Evolutionary conservation across 2,329 filamentous ascomycete species (phyloP), one percentile per base, ranked within the genome.

Genomic region (Rutstroemia sp.): DNA sequence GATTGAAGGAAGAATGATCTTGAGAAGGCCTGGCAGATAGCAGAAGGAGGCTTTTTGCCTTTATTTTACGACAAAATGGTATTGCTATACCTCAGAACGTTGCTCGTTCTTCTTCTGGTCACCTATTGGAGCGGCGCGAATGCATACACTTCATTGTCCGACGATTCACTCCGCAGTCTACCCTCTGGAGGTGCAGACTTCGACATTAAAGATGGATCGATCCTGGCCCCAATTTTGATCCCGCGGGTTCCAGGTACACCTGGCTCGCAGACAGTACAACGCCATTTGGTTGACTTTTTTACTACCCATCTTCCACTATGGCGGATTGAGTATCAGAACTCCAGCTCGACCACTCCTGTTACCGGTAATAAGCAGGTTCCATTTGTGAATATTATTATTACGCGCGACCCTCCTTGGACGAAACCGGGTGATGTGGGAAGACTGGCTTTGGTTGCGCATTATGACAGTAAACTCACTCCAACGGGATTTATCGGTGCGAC

Each of bases 401-500:
- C 84, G 38, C 83, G 92, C 54, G 92, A 97, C 71, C 94, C 94
- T 51, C 94, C 94, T 1, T 94, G 89, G 83, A 76, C 85, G 0
- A 73, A 78, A 5, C 71, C 75, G 0, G 92, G 92, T 1, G 86
- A 96, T 63, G 84, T 94, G 2, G 85, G 86, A 44, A 77, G 91
- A 49, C 74, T 97, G 67, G 92, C 90, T 14, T 78, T 99, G 54
- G 94, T 92, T 6, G 94, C 94, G 42, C 94, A 99, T 70, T 97
- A 96, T 70, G 94, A 99, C 67, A 92, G 85, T 69, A 88, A 95
- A 72, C 78, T 87, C 57, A 77, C 76, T 25, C 92, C 92, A 0
- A 75, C 84, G 59, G 92, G 91, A 0, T 99, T 99, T 70, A 88
- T 99, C 57, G 94, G 94, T 0, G 94, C 92, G 0, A 95, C 84